Conservation (phyloP, 108 stramenopile genomes). For the Pelagomonas calceolata region DNA sequence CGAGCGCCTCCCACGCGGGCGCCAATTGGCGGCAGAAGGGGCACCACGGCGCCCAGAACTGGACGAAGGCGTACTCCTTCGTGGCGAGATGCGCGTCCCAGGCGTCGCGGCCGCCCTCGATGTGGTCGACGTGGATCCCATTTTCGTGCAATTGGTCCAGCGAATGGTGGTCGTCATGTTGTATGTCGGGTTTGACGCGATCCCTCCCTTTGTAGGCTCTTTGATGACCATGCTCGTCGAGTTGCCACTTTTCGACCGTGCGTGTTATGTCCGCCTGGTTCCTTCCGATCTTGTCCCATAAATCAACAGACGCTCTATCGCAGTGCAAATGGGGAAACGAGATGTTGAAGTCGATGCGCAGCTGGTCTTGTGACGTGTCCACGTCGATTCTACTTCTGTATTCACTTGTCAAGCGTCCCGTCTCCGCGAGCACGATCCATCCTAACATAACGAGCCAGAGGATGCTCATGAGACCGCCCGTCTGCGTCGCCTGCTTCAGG, state of each 20-base stretch:
- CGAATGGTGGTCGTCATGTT: constrained; percentile 5
- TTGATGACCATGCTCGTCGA: constrained; percentile 6
- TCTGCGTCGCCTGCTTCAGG: constrained; percentile 6
- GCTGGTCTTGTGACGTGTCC: not conserved
- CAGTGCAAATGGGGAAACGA: not conserved
- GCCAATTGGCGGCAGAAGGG: constrained; percentile 5
- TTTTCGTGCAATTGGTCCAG: constrained; percentile 1
- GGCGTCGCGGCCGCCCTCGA: not conserved
- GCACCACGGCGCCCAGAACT: constrained; percentile 24
- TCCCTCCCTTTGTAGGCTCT: not conserved
- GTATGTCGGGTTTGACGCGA: not conserved
- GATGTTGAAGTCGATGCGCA: not conserved
- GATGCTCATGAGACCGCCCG: constrained; percentile 9
- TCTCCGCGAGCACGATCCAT: not conserved
- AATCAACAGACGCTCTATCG: not conserved
- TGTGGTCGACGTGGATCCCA: not conserved
- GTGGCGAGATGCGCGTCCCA: not conserved
- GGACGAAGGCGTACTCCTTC: constrained; percentile 11
- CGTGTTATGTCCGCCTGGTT: not conserved
- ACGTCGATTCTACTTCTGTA: constrained; percentile 3
- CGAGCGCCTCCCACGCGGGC: constrained; percentile 8
- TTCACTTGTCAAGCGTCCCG: not conserved
- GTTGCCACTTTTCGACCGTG: not conserved
- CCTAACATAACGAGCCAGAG: not conserved
- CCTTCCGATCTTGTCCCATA: not conserved